Evolutionary conservation across 805 yeast genomes (phyloP), one percentile per base, ranked within the genome.

Genomic region (Metschnikowia similis): DNA sequence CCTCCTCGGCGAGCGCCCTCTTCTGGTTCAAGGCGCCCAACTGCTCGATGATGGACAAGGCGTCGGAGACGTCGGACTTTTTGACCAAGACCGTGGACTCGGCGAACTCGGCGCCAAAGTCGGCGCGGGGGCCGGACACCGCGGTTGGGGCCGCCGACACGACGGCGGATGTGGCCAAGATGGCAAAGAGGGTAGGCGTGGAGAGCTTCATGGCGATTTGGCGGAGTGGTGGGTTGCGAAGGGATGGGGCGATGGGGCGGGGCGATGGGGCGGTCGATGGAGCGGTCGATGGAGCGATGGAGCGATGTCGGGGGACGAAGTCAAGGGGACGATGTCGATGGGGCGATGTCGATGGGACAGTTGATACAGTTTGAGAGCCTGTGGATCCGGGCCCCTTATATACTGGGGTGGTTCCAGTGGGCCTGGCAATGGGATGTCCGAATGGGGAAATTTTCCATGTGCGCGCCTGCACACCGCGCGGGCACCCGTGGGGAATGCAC

Each of bases 101-200:
- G 7, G 51, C 35, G 32, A 49, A 47, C 14, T 56, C 50, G 44
- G 59, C 50, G 46, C 61, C 45, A 27, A 51, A 38, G 27, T 49
- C 38, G 37, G 60, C 38, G 35, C 66, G 67, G 16, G 75, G 72
- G 48, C 76, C 72, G 44, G 60, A 55, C 32, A 67, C 76, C 42
- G 66, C 56, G 30, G 74, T 62, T 35, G 70, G 50, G 35, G 76
- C 43, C 47, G 73, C 75, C 57, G 71, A 65, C 53, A 72, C 35
- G 16, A 66, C 55, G 30, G 74, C 62, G 35, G 70, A 51, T 34
- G 76, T 41, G 48, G 73, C 75, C 58, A 71, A 65, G 53, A 72
- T 59, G 49, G 76, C 75, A 53, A 71, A 59, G 47, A 67, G 61
- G 43, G 77, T 65, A 42, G 76, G 59, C 41, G 70, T 62, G 35